Conservation (phyloP, 2,329 filamentous ascomycete genomes). For the Mariannaea sp. region DNA sequence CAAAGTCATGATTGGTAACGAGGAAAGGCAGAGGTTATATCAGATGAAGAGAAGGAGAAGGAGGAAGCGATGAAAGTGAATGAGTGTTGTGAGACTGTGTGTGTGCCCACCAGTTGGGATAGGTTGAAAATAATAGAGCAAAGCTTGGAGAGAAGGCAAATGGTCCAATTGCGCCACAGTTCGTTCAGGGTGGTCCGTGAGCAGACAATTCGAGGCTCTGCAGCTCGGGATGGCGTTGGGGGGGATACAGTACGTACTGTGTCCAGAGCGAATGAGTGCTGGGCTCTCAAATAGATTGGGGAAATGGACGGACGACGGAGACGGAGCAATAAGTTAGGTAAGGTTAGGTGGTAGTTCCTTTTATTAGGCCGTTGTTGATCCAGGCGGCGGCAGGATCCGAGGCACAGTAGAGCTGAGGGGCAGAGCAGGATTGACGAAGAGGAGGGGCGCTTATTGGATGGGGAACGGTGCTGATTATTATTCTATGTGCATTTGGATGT, state of each 20-base stretch:
- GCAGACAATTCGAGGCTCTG: constrained; percentile 5
- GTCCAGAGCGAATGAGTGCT: too few species aligned
- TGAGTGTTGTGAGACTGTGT: not conserved
- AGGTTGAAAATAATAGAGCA: constrained; percentile 11
- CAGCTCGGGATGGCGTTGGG: not conserved
- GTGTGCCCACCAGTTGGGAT: constrained; percentile 1
- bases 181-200: constrained; percentile 10
- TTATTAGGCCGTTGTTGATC: not conserved
- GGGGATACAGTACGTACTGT: too few species aligned
- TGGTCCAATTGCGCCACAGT: constrained; percentile 9
- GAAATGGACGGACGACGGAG: too few species aligned
- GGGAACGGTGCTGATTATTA: not conserved
- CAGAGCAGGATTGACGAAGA: not conserved
- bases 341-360: not conserved
- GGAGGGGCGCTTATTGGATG: constrained; percentile 4
- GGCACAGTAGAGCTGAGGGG: not conserved
- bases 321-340: not conserved
- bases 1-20: constrained; percentile 60
- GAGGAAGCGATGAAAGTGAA: not conserved
- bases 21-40: constrained; percentile 21
- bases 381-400: not conserved
- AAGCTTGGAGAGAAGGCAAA: not conserved
- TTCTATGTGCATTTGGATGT: not conserved
- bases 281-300: too few species aligned
- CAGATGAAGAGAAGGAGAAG: constrained; percentile 7